Evolutionary conservation across 352 stramenopile genomes (phyloP).

Genomic region (Phytophthora aleatoria): DNA sequence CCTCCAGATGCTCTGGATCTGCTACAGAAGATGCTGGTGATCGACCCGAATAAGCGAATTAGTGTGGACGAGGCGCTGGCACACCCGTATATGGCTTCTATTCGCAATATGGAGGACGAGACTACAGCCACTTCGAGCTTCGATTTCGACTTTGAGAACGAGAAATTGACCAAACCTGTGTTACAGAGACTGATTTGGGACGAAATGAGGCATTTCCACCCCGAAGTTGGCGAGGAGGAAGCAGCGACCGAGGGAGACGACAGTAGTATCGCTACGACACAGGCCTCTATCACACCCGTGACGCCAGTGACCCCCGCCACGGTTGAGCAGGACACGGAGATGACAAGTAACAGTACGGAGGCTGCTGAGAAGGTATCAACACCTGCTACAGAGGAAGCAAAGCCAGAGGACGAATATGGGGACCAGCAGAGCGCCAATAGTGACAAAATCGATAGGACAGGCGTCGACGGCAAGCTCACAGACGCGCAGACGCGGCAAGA

Average conservation of each 20-base stretch:
- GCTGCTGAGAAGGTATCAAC: slow-evolving; percentile 2
- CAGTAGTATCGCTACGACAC: slow-evolving; percentile 27
- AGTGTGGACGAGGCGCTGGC: slow-evolving; percentile 91
- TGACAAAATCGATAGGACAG: slow-evolving; percentile 32
- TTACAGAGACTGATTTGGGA: slow-evolving; percentile 88
- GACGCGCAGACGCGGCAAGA: slow-evolving; percentile 43
- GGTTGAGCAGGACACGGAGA: slow-evolving; percentile 17
- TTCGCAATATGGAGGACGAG: slow-evolving; percentile 91
- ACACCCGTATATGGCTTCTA: slow-evolving; percentile 88
- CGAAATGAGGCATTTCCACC: slow-evolving; percentile 83
- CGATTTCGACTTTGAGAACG: slow-evolving; percentile 89
- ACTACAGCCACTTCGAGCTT: slow-evolving; percentile 72
- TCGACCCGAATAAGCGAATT: slow-evolving; percentile 92
- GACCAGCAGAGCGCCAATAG: slow-evolving; percentile 22
- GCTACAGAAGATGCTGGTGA: slow-evolving; percentile 92
- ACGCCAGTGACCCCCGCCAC: slow-evolving; percentile 35
- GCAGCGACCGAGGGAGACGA: slow-evolving; percentile 17
- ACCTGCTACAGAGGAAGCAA: slow-evolving; percentile 16
- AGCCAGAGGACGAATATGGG: slow-evolving; percentile 17
- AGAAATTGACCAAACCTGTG: slow-evolving; percentile 83
- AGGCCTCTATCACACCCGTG: slow-evolving; percentile 41
- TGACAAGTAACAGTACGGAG: neutral
- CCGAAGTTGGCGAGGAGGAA: slow-evolving; percentile 50
- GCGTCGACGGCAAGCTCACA: slow-evolving; percentile 25
- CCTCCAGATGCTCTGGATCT: slow-evolving; percentile 81